phyloP scores from a whole-genome alignment of 768 basidiomycete species.

The Russula sp. region DNA sequence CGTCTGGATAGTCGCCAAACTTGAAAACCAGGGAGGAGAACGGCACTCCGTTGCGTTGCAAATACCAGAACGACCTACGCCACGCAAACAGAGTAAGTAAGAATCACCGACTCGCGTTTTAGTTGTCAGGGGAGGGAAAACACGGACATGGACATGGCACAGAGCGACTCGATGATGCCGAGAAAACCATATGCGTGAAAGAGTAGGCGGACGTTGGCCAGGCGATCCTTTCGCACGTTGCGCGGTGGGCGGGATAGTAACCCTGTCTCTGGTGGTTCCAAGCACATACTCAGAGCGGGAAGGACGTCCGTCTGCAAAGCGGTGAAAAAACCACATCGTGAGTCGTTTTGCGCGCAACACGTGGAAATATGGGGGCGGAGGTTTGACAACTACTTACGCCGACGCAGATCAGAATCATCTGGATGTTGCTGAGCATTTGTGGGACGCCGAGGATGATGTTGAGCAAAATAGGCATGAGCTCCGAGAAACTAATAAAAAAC shows the following conservation, averaged over 20 bases:
- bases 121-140: not conserved
- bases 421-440: slow-evolving; percentile 36
- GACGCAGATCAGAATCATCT: slow-evolving; percentile 48
- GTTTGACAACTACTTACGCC: slow-evolving; percentile 18
- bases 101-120: not conserved
- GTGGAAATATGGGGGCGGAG: not conserved
- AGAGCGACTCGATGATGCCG: slow-evolving; percentile 40
- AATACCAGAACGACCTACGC: slow-evolving; percentile 35
- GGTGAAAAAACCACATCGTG: not conserved
- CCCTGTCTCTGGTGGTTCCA: slow-evolving; percentile 56
- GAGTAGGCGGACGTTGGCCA: slow-evolving; percentile 47
- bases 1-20: slow-evolving; percentile 37
- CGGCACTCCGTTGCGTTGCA: slow-evolving; percentile 40
- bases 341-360: not conserved
- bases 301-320: slow-evolving; percentile 43
- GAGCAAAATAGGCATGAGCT: slow-evolving; percentile 52
- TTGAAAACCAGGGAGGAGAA: slow-evolving; percentile 41
- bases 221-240: slow-evolving; percentile 46
- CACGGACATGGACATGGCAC: slow-evolving; percentile 41
- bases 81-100: not conserved
- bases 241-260: slow-evolving; percentile 49
- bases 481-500: slow-evolving; percentile 41
- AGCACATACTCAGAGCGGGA: slow-evolving; percentile 46
- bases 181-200: slow-evolving; percentile 53
- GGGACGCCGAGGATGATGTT: slow-evolving; percentile 40